Conservation (phyloP, 2,329 filamentous ascomycete species). For the Phaeoacremonium minimum region DNA sequence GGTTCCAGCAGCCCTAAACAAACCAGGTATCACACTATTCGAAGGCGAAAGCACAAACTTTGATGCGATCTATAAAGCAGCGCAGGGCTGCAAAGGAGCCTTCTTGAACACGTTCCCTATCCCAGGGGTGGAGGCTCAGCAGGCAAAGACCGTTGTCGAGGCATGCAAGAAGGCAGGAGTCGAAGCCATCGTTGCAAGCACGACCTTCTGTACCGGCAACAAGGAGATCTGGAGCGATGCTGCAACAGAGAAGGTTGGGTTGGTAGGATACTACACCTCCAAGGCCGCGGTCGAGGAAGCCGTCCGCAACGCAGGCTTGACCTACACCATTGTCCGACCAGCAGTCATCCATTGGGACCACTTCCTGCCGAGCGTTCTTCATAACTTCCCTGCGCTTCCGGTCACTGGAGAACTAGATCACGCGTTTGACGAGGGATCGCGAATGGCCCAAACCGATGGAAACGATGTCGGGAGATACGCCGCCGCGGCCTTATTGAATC, state of each 20-base stretch:
- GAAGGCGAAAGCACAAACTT: constrained; percentile 26
- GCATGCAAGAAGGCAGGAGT: constrained; percentile 25
- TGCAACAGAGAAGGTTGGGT: constrained; percentile 1
- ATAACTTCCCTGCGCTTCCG: constrained; percentile 23
- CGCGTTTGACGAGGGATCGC: constrained; percentile 11
- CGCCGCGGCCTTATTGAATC: constrained; percentile 22
- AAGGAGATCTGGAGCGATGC: constrained; percentile 18
- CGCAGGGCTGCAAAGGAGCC: constrained; percentile 24
- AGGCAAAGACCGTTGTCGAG: constrained; percentile 23
- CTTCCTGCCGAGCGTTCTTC: constrained; percentile 11
- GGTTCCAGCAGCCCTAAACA: constrained; percentile 16
- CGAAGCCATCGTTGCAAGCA: constrained; percentile 19
- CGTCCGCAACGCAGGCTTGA: constrained; percentile 20
- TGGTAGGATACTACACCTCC: constrained; percentile 27
- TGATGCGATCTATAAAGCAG: constrained; percentile 23
- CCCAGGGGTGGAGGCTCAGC: constrained; percentile 19
- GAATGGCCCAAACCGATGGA: constrained; percentile 20
- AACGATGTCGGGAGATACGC: constrained; percentile 26
- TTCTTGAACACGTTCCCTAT: constrained; percentile 21
- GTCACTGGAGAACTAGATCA: constrained; percentile 21
- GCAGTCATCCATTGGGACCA: constrained; percentile 21
- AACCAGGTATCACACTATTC: constrained; percentile 24
- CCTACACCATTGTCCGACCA: constrained; percentile 28
- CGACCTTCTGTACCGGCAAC: constrained; percentile 13
- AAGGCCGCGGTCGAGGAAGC: constrained; percentile 30